Evolutionary conservation across 1,284 basidiomycete genomes (phyloP), one percentile per base, ranked within the genome.

Genomic region (Amylostereum areolatum): DNA sequence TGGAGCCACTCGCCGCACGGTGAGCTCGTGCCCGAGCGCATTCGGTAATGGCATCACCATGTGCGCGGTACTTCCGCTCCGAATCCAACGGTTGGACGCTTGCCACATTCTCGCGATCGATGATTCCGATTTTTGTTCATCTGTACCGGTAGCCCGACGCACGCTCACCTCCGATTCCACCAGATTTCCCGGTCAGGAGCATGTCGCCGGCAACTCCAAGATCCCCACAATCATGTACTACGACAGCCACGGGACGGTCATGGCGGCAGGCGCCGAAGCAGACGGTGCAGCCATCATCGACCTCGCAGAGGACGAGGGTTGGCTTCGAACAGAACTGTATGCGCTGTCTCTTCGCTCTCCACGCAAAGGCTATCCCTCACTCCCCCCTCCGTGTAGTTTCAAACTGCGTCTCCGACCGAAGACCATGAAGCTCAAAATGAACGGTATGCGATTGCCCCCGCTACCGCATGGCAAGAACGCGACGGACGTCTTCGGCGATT

Each of bases 191-290:
- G 85, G 85, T 24, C 86, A 89, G 65, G 85, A 89, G 66, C 83
- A 89, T 72, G 83, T 85, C 46, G 85, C 81, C n/a, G 86, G 87
- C 43, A 88, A 87, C 63, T 81, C 83, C 50, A 89, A 89, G 69
- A 88, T 89, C 58, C 85, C 87, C 41, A 81, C 86, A 27, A 65
- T 85, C 28, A 74, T 88, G 63, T 87, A 80, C 62, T 89, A 89
- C 56, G 82, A 88, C 59, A 68, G 65, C 53, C 59, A 71, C 43
- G 85, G 85, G 9, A 69, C 66, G 52, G 73, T 88, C 69, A 77
- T 76, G 66, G 83, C 78, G 42, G 84, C 83, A 18, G 87, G 86
- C 12, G 85, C 86, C 49, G 85, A 89, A 61, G 81, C 85, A 46
- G 85, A 88, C 40, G 75, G 67, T 39, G 72, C 73, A 18, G 70